phyloP scores from a whole-genome alignment of 148 eudicot species.

The Nepenthes mirabilis region DNA sequence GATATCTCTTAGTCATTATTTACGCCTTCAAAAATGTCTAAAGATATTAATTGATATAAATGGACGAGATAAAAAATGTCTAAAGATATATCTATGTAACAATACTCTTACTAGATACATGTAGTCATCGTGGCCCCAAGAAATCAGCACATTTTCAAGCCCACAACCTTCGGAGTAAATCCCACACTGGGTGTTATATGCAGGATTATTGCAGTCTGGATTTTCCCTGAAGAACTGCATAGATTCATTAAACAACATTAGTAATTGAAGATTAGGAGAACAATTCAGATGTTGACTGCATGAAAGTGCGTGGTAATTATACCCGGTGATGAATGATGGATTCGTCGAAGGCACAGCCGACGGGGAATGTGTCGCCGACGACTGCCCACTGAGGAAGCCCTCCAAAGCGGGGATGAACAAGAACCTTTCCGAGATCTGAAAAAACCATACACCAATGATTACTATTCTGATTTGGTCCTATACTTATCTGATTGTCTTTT shows the following conservation, averaged over 20 bases:
- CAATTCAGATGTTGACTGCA: neutral
- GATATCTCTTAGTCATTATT: no score
- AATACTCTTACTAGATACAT: slow-evolving; percentile 39
- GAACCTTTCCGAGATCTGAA: slow-evolving; percentile 90
- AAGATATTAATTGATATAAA: no score
- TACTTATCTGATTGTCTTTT: no score
- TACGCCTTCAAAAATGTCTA: no score
- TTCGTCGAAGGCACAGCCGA: slow-evolving; percentile 82
- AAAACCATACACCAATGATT: no score
- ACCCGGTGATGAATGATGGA: slow-evolving; percentile 88
- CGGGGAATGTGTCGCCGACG: slow-evolving; percentile 87
- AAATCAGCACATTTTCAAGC: slow-evolving; percentile 38
- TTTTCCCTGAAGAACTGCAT: slow-evolving; percentile 34
- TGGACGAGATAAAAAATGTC: no score
- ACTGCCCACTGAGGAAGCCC: slow-evolving; percentile 95
- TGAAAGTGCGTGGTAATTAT: neutral
- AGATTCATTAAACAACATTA: neutral
- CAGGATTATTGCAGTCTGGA: slow-evolving; percentile 34
- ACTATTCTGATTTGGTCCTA: no score
- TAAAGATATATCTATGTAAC: no score
- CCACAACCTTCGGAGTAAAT: slow-evolving; percentile 50
- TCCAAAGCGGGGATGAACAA: slow-evolving; percentile 71
- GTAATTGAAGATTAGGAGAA: neutral
- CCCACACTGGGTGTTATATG: slow-evolving; percentile 40
- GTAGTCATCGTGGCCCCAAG: slow-evolving; percentile 68